phyloP scores from a whole-genome alignment of 257 asterid genomes.

The Nicotiana obtusifolia region DNA sequence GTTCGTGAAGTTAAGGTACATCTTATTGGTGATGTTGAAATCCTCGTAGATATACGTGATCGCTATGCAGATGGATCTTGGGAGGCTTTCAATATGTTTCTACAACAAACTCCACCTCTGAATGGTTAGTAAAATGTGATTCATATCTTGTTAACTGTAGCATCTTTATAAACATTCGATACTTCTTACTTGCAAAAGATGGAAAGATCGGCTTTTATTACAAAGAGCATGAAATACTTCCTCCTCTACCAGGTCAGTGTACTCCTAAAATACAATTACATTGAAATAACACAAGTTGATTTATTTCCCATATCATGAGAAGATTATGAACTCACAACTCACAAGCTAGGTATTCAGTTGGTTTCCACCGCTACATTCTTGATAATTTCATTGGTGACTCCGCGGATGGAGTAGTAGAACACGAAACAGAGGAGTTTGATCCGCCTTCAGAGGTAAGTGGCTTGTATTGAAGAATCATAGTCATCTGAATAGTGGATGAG shows the following conservation, averaged over 20 bases:
- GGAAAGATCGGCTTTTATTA: slow-evolving; percentile 93
- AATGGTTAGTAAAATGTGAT: slow-evolving; percentile 45
- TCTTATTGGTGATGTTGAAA: slow-evolving; percentile 13
- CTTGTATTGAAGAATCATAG: not conserved
- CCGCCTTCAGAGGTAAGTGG: slow-evolving; percentile 66
- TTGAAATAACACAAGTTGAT: not conserved
- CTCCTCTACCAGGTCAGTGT: slow-evolving; percentile 81
- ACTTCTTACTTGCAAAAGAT: slow-evolving; percentile 32
- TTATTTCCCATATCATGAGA: slow-evolving; percentile 5
- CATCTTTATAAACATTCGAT: slow-evolving; percentile 8
- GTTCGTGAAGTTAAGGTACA: not conserved
- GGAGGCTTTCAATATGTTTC: slow-evolving; percentile 56
- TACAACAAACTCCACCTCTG: slow-evolving; percentile 68
- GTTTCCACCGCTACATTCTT: slow-evolving; percentile 64
- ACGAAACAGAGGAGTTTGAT: slow-evolving; percentile 61
- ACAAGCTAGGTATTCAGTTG: slow-evolving; percentile 43
- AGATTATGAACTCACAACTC: not conserved
- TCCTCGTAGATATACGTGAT: slow-evolving; percentile 59
- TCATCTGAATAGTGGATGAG: not conserved
- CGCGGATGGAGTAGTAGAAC: slow-evolving; percentile 50
- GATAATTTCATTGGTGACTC: slow-evolving; percentile 54
- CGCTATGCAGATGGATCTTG: slow-evolving; percentile 72
- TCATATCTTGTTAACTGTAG: not conserved
- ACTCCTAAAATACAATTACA: not conserved
- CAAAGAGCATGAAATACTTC: slow-evolving; percentile 84